These are phyloP conservation scores for Talaromyces funiculosus DNA, from an alignment of 2,329 filamentous ascomycete species.

Conservation along the genomic window DNA sequence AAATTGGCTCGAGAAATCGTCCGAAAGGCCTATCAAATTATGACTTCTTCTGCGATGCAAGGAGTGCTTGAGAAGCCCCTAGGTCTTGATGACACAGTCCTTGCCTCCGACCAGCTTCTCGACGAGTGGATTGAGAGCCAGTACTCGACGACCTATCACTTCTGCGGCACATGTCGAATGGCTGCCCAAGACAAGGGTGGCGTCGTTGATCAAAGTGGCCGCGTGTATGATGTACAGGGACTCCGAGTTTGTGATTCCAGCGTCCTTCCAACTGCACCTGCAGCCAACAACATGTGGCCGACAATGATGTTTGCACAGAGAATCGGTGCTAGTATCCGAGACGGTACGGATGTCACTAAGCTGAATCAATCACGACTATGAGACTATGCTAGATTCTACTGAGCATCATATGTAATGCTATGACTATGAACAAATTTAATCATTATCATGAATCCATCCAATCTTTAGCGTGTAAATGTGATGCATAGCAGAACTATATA, in stretches of 20 bases:
- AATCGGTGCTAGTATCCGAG: slow-evolving; percentile 13
- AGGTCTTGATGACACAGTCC: slow-evolving; percentile 2
- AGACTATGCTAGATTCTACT: background rate
- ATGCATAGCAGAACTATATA: no score
- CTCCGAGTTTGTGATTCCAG: slow-evolving; percentile 17
- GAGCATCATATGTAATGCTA: no score
- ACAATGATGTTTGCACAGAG: slow-evolving; percentile 16
- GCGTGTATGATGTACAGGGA: slow-evolving; percentile 15
- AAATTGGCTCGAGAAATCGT: slow-evolving; percentile 20
- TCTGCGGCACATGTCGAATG: slow-evolving; percentile 16
- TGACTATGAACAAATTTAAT: no score
- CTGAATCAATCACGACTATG: background rate
- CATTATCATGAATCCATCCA: no score
- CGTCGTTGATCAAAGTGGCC: slow-evolving; percentile 16
- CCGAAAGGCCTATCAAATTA: slow-evolving; percentile 13
- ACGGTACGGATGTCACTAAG: slow-evolving; percentile 7
- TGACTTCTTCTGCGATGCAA: slow-evolving; percentile 15
- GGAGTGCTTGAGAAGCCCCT: slow-evolving; percentile 14
- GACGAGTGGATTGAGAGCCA: slow-evolving; percentile 15
- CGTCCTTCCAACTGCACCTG: slow-evolving; percentile 15
- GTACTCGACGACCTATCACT: slow-evolving; percentile 17
- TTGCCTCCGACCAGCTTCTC: slow-evolving; percentile 11
- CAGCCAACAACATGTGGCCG: slow-evolving; percentile 17
- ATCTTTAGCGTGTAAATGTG: no score
- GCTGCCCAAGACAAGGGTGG: slow-evolving; percentile 11